Evolutionary conservation across 2,329 filamentous ascomycete species (phyloP).

Genomic region (Pyrenochaeta sp.): DNA sequence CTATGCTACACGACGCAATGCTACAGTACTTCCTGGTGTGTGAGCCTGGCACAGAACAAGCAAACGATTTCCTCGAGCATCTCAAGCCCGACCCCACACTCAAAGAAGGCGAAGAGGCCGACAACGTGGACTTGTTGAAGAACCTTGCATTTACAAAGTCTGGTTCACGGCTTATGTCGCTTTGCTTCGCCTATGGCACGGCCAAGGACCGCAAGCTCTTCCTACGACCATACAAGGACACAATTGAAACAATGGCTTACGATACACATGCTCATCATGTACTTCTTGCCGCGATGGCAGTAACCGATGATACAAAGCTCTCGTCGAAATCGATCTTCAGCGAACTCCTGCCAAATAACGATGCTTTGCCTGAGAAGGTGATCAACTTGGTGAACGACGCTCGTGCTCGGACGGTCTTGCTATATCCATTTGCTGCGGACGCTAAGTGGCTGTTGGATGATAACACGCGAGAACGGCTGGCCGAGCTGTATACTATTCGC

Average conservation of each 20-base stretch:
- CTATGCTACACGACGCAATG: conserved; percentile 98
- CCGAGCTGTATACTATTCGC: conserved; percentile 80
- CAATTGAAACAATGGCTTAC: conserved; percentile 81
- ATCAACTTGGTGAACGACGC: conserved; percentile 71
- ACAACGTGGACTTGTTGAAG: conserved; percentile 76
- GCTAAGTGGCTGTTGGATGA: conserved; percentile 68
- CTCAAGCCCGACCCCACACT: conserved; percentile 86
- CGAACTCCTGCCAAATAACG: conserved; percentile 72
- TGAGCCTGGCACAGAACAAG: conserved; percentile 79
- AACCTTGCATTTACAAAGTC: conserved; percentile 96
- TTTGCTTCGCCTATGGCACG: conserved; percentile 82
- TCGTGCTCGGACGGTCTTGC: conserved; percentile 70
- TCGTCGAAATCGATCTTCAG: conserved; percentile 85
- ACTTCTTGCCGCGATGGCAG: conserved; percentile 85
- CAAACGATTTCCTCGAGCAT: conserved; percentile 86
- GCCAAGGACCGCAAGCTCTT: conserved; percentile 95
- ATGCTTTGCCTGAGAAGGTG: conserved; percentile 68
- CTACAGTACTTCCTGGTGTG: conserved; percentile 91
- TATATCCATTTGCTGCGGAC: conserved; percentile 79
- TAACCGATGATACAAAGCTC: conserved; percentile 93
- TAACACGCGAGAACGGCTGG: conserved; percentile 73
- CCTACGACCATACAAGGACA: conserved; percentile 89
- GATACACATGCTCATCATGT: conserved; percentile 82
- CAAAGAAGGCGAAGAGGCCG: conserved; percentile 61
- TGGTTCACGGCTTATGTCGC: conserved; percentile 80